Evolutionary conservation across 108 stramenopile species (phyloP), one percentile per base, ranked within the genome.

Genomic region (Nitzschia sp.): DNA sequence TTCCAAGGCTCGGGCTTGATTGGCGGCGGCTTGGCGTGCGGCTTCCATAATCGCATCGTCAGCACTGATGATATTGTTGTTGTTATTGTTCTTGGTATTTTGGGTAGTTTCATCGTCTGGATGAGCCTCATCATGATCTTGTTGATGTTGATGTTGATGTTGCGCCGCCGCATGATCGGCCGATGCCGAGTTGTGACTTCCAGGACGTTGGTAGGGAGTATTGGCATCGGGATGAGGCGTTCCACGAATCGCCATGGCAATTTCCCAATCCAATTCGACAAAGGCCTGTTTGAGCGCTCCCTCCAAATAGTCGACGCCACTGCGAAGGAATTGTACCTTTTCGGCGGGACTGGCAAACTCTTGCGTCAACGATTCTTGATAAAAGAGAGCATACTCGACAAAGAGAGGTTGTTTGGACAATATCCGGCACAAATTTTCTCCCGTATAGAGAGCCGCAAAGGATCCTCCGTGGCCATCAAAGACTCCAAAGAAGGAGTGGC

Each of bases 391-490:
- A 66, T 95, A 95, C 35, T 70, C 28, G 1, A 68, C 57, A 71
- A 83, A 87, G 27, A 86, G 73, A 6, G 73, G 54, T 70, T 76
- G 83, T 46, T 71, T 50, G 13, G 79, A 76, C 17, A 96, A 76
- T 13, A 91, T 75, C n/a, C 79, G 57, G 13, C 76, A 57, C 38
- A 96, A 80, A 60, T 92, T 85, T 1, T 75, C 59, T 1, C 80
- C 89, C 15, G 84, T 68, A 69, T 80, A 93, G 2, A 77, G 45
- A 22, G 90, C 85, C n/a, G 93, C 75, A 81, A 86, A 91, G 45
- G 73, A 66, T 16, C 95, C 95, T 13, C 92, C 92, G 63, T 96
- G 95, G 52, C 95, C 93, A 74, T 96, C 95, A 80, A 90, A 94
- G 52, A 94, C 90, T 36, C 82, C 87, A 79, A 93, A 94, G 35